Evolutionary conservation across 805 yeast species (phyloP).

Genomic region (Huiozyma naganishii): DNA sequence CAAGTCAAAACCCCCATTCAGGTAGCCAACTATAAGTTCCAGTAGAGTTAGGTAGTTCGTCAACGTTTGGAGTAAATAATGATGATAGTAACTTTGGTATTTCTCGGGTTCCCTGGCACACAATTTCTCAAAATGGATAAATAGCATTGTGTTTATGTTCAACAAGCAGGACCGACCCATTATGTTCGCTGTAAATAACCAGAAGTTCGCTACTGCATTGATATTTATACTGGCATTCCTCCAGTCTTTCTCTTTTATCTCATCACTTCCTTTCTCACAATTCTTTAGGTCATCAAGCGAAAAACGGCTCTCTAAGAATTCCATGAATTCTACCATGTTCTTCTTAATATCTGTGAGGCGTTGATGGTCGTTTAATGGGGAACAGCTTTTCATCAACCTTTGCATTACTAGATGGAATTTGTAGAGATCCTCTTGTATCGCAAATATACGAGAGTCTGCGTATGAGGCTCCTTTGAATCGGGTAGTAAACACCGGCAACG

Average conservation of each 20-base stretch:
- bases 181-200: slow-evolving; percentile 8
- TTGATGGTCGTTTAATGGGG: slow-evolving; percentile 2
- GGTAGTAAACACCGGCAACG: not conserved
- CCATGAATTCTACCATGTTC: slow-evolving; percentile 4
- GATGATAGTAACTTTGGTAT: slow-evolving; percentile 6
- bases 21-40: slow-evolving; percentile 3
- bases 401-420: slow-evolving; percentile 7
- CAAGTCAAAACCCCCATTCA: slow-evolving; percentile 4
- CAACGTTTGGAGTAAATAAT: slow-evolving; percentile 3
- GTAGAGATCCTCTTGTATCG: slow-evolving; percentile 9
- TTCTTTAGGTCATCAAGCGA: slow-evolving; percentile 4
- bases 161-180: slow-evolving; percentile 7
- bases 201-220: slow-evolving; percentile 4
- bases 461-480: not conserved
- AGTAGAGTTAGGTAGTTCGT: slow-evolving; percentile 3
- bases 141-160: slow-evolving; percentile 6
- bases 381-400: slow-evolving; percentile 4
- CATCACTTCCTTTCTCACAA: not conserved
- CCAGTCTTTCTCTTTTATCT: slow-evolving; percentile 3
- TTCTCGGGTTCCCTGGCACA: slow-evolving; percentile 1
- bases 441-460: slow-evolving; percentile 5
- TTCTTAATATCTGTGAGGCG: slow-evolving; percentile 5
- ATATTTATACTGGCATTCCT: slow-evolving; percentile 6
- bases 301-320: slow-evolving; percentile 7
- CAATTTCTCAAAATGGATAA: slow-evolving; percentile 10